Evolutionary conservation across 768 basidiomycete species (phyloP), one percentile per base, ranked within the genome.

Genomic region (Lyophyllum shimeji): DNA sequence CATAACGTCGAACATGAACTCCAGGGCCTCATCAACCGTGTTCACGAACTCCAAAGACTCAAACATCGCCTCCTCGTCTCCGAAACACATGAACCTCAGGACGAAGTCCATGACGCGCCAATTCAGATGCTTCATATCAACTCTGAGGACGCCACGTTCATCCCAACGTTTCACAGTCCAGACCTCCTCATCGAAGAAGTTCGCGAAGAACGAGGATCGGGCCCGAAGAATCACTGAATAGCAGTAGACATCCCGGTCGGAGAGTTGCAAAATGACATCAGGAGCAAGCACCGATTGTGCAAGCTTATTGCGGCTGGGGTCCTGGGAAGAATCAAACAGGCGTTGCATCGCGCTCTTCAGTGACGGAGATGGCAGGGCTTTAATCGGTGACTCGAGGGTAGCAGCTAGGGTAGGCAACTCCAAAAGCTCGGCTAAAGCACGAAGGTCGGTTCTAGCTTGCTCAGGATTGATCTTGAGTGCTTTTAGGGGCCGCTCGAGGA

Each of bases 1-100:
- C 70, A 97, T 82, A 15, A 98, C 86, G 20, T 87, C 84, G 58
- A 97, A 93, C 72, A 94, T 82, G 60, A 95, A 92, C 58, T 93
- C 89, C 54, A 98, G 69, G 27, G 93, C 75, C 33, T 89, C 85
- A 53, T 98, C 93, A 5, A 85, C 72, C 1, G 81, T 82, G 23
- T 81, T 63, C 2, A 81, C 71, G 63, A 84, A 88, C 49, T 88
- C 89, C 17, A 93, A 71, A 15, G 74, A 75, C 46, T 88, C 80
- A 62, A 97, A 95, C 69, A 95, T 74, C 52, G 83, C 83, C 42
- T 71, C 74, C 60, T 82, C 82, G 12, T 68, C 75, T 13, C 92
- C 94, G 65, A 86, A 86, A 64, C 90, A 94, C 61, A 97, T 67
- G 68, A 85, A 93, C 49, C 78, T 74, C 55, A 96, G 65, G 7